Conservation (phyloP, 495 filamentous ascomycete species). For the Cudoniella acicularis region DNA sequence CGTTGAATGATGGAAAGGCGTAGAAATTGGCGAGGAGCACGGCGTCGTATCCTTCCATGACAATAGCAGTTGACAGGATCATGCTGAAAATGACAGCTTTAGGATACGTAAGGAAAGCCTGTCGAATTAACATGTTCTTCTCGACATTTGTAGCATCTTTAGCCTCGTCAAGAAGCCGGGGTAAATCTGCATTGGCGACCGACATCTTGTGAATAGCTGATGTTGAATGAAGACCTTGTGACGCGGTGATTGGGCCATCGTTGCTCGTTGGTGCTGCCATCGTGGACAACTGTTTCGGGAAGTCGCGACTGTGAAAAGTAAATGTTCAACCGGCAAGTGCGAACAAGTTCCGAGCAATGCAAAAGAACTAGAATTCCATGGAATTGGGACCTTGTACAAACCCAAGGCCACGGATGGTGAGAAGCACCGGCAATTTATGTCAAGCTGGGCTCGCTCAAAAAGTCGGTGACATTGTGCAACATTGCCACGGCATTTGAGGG, state of each 20-base stretch:
- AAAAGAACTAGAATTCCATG: too few species aligned
- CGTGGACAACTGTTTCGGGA: too few species aligned
- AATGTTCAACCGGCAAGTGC: too few species aligned
- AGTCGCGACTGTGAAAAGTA: too few species aligned
- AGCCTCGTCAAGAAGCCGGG: conserved; percentile 14
- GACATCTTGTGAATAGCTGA: conserved; percentile 18
- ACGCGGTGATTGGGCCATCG: neutral
- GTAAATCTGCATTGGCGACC: conserved; percentile 8
- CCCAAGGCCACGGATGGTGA: neutral
- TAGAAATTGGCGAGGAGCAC: conserved; percentile 54
- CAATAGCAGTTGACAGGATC: conserved; percentile 54
- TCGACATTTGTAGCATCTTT: conserved; percentile 37
- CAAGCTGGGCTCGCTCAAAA: conserved; percentile 3
- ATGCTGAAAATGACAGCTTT: conserved; percentile 41
- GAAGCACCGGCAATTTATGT: neutral
- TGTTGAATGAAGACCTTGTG: conserved; percentile 7
- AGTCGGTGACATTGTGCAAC: conserved; percentile 6
- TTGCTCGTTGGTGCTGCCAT: neutral
- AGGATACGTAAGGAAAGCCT: conserved; percentile 24
- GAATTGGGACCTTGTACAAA: too few species aligned
- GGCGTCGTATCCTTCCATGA: conserved; percentile 63
- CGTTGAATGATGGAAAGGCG: conserved; percentile 56
- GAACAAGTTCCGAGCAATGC: too few species aligned
- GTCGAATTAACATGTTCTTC: conserved; percentile 47
- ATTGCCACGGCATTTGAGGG: neutral